Conservation (phyloP, 2,329 filamentous ascomycete species). For the Thielaviopsis populi region DNA sequence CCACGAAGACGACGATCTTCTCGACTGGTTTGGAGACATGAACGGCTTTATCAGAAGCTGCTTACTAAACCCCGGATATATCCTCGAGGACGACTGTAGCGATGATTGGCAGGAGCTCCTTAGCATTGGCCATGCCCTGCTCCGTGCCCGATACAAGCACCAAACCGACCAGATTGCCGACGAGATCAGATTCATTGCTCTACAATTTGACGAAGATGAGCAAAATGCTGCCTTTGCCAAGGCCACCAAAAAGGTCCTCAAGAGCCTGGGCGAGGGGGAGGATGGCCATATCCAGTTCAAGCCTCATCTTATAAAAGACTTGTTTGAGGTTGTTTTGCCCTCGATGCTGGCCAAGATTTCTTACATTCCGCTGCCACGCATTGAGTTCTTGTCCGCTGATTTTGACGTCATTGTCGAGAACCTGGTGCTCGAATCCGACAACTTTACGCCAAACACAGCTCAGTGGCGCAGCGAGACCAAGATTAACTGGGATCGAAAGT, state of each 20-base stretch:
- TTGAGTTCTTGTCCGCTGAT: conserved; percentile 75
- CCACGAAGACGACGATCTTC: conserved; percentile 72
- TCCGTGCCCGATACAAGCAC: conserved; percentile 72
- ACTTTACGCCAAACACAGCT: conserved; percentile 82
- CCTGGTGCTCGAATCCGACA: conserved; percentile 87
- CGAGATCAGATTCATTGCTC: conserved; percentile 75
- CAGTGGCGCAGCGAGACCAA: conserved; percentile 88
- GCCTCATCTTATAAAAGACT: conserved; percentile 77
- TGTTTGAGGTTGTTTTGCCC: conserved; percentile 76
- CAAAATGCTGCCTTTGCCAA: conserved; percentile 70
- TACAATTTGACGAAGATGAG: conserved; percentile 78
- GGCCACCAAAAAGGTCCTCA: conserved; percentile 71
- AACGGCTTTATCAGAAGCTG: conserved; percentile 67
- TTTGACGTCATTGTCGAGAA: conserved; percentile 89
- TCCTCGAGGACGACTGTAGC: conserved; percentile 67
- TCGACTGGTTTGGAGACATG: conserved; percentile 72
- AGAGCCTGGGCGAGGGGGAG: conserved; percentile 70
- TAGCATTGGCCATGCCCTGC: conserved; percentile 70
- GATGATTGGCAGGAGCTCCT: conserved; percentile 73
- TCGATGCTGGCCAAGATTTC: conserved; percentile 67
- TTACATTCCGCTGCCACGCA: conserved; percentile 85
- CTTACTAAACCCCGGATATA: conserved; percentile 78
- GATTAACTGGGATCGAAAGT: conserved; percentile 88
- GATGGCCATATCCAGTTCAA: conserved; percentile 82
- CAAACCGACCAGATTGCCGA: conserved; percentile 79